A percentile compares a stretch with the other conserved stretches of the same genome.
Conservation (phyloP, 345 rosid genomes). For the Gossypium bickii region DNA sequence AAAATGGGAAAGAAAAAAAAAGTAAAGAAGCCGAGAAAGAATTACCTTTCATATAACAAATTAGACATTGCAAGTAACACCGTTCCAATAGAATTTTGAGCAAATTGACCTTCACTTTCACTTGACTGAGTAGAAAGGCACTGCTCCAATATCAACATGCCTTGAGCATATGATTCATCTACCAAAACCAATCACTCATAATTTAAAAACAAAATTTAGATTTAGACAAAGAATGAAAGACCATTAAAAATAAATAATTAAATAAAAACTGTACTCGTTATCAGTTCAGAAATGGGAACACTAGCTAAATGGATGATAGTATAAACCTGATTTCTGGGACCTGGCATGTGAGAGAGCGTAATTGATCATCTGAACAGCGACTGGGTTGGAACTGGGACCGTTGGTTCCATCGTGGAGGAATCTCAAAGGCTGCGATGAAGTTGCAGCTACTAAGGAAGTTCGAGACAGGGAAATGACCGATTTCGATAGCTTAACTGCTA, state of each 20-base stretch:
- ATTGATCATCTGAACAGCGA: conserved; percentile 80
- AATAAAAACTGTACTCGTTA: neutral
- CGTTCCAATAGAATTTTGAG: conserved; percentile 55
- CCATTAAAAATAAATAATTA: neutral
- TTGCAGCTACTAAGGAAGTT: conserved; percentile 11
- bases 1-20: neutral
- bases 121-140: conserved; percentile 55
- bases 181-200: neutral
- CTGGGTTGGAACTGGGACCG: conserved; percentile 50
- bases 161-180: conserved; percentile 80
- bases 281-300: neutral
- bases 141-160: conserved; percentile 78
- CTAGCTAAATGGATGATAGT: neutral
- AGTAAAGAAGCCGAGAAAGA: neutral
- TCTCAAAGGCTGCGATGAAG: conserved; percentile 26
- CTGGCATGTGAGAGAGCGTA: conserved; percentile 75
- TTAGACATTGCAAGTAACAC: conserved; percentile 82
- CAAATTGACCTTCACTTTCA: conserved; percentile 36
- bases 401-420: conserved; percentile 43
- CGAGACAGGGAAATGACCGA: conserved; percentile 22
- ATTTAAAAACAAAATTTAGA: neutral
- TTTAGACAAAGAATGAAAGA: neutral
- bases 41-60: conserved; percentile 58
- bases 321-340: conserved; percentile 66
- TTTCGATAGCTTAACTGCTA: conserved; percentile 33